Evolutionary conservation across 331 rosid genomes (phyloP).

Genomic region (Cydonia oblonga): DNA sequence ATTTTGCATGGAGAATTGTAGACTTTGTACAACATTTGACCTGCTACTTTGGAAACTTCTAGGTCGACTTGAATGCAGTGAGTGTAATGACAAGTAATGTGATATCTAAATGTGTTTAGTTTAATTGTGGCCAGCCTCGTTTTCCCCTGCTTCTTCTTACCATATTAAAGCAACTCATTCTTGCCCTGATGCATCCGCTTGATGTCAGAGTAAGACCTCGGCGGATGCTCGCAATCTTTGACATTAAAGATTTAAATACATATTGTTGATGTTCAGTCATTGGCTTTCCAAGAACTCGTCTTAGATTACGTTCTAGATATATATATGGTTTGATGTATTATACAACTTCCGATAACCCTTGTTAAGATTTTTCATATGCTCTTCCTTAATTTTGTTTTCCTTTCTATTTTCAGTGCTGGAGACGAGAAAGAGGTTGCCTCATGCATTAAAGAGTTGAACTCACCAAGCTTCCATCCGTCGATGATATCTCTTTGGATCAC

Average conservation of each 20-base stretch:
- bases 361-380: not conserved
- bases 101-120: not conserved
- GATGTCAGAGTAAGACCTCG: not conserved
- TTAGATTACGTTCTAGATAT: not conserved
- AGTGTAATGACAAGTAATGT: not conserved
- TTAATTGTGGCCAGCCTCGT: not conserved
- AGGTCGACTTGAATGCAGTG: not conserved
- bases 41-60: not conserved
- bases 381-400: not conserved
- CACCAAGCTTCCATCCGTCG: slow-evolving; percentile 75
- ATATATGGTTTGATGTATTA: not conserved
- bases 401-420: slow-evolving; percentile 52
- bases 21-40: not conserved
- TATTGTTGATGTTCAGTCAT: not conserved
- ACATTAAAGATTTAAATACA: not conserved
- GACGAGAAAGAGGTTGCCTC: slow-evolving; percentile 65
- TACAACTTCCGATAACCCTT: not conserved
- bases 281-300: not conserved
- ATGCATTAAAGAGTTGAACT: slow-evolving; percentile 65
- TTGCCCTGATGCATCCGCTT: not conserved
- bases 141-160: not conserved
- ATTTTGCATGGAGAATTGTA: not conserved
- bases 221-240: not conserved
- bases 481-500: slow-evolving; percentile 72
- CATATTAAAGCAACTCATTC: not conserved